Percentiles rank a stretch among this genome's conserved stretches.
phyloP scores from a whole-genome alignment of 352 stramenopile species.

The Paralagenidium karlingii region DNA sequence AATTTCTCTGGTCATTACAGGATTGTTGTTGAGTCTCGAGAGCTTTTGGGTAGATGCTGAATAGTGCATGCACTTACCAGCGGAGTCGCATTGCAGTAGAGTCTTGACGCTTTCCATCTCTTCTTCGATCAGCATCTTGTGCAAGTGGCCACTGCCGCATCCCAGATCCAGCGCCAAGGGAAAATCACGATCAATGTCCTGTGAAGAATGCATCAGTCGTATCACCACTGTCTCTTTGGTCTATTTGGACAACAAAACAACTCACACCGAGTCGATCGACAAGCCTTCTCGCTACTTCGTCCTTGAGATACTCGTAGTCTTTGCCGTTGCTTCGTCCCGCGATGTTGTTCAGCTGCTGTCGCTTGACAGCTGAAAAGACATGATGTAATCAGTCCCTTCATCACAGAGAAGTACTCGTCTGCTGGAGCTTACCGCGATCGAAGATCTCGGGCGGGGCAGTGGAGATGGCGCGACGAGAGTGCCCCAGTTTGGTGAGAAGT shows the following conservation, averaged over 20 bases:
- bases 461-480: too few species aligned
- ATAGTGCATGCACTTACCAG: slow-evolving; percentile 15
- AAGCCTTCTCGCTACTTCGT: slow-evolving; percentile 71
- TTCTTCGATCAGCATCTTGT: slow-evolving; percentile 66
- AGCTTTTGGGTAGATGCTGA: too few species aligned
- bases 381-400: too few species aligned
- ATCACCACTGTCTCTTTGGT: neutral
- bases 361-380: slow-evolving; percentile 36
- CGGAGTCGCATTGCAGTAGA: slow-evolving; percentile 67
- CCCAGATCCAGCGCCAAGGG: slow-evolving; percentile 67
- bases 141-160: slow-evolving; percentile 68
- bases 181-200: slow-evolving; percentile 78
- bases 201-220: neutral
- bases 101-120: slow-evolving; percentile 59
- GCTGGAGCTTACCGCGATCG: too few species aligned
- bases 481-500: too few species aligned
- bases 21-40: neutral
- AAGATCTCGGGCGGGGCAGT: too few species aligned
- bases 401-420: too few species aligned
- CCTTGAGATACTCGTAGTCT: slow-evolving; percentile 81
- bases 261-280: slow-evolving; percentile 66
- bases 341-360: slow-evolving; percentile 72
- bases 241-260: too few species aligned
- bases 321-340: slow-evolving; percentile 33
- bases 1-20: slow-evolving; percentile 30